Percentiles rank a stretch among this genome's conserved stretches.
Evolutionary conservation across 768 basidiomycete species (phyloP).

Genomic region (Calocera viscosa): DNA sequence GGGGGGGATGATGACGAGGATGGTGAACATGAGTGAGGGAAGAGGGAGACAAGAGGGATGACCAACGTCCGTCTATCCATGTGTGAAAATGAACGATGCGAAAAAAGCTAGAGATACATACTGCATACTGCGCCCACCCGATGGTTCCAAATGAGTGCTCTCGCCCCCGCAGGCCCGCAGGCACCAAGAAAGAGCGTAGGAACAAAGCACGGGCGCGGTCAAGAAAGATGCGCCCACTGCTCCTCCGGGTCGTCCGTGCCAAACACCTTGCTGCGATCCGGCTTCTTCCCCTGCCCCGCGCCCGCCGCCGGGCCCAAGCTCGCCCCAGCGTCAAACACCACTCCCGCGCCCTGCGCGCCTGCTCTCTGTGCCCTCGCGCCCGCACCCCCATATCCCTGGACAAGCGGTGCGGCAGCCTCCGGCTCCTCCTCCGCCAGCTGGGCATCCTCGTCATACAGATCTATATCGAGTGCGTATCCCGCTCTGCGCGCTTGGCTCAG

Average conservation of each 20-base stretch:
- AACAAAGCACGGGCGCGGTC: no score
- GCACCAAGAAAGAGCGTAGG: no score
- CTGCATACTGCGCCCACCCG: no score
- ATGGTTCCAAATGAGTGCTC: no score
- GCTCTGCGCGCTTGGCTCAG: constrained; percentile 29
- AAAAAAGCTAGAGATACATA: no score
- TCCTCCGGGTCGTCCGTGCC: constrained; percentile 3
- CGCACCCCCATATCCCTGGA: background rate
- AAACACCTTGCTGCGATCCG: background rate
- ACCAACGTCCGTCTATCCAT: no score
- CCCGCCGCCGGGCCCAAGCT: background rate
- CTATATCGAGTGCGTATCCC: constrained; percentile 29
- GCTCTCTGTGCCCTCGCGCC: background rate
- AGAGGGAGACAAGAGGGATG: no score
- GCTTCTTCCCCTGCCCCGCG: background rate
- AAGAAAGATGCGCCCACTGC: background rate
- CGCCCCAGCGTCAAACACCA: background rate
- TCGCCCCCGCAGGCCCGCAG: no score
- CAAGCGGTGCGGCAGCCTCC: background rate
- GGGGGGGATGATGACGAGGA: no score
- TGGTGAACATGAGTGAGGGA: no score
- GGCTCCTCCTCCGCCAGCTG: constrained; percentile 13
- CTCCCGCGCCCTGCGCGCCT: no score
- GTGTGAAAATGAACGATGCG: no score
- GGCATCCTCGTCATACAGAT: constrained; percentile 32